Conservation (phyloP, 306 rosid species). For the Dryas alaskensis region DNA sequence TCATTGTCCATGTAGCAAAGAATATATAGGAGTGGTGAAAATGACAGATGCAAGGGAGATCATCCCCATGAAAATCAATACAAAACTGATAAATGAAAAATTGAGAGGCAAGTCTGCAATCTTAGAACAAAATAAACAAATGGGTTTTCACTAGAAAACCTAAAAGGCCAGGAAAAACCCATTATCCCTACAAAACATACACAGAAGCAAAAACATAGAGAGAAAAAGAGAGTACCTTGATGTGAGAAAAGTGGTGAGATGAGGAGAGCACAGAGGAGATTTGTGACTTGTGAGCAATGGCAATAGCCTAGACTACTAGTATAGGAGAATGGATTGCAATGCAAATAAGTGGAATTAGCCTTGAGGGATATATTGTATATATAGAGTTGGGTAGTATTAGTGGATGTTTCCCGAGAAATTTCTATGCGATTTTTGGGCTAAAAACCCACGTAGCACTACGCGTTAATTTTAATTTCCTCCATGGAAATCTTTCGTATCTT, state of each 20-base stretch:
- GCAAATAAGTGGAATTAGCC: not conserved
- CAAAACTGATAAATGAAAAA: too few relatives aligned
- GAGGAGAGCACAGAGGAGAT: not conserved
- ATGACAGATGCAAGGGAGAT: too few relatives aligned
- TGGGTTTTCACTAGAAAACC: not conserved
- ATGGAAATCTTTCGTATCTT: too few relatives aligned
- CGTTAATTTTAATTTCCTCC: too few relatives aligned
- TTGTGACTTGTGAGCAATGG: not conserved
- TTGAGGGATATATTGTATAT: too few relatives aligned
- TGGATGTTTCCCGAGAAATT: too few relatives aligned
- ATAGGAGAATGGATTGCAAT: not conserved
- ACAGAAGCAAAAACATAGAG: not conserved
- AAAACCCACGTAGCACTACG: too few relatives aligned
- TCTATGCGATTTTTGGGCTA: too few relatives aligned
- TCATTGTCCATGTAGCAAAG: not conserved
- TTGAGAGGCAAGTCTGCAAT: not conserved
- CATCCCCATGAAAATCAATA: too few relatives aligned
- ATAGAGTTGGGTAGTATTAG: too few relatives aligned
- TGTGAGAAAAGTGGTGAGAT: not conserved
- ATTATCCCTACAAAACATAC: not conserved
- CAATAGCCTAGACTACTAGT: not conserved
- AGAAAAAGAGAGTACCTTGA: constrained; percentile 15
- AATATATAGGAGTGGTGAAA: too few relatives aligned
- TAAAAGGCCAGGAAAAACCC: too few relatives aligned
- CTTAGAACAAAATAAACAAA: not conserved